Conservation (phyloP, 2,329 filamentous ascomycete genomes). For the Trichocomaceae sp. region DNA sequence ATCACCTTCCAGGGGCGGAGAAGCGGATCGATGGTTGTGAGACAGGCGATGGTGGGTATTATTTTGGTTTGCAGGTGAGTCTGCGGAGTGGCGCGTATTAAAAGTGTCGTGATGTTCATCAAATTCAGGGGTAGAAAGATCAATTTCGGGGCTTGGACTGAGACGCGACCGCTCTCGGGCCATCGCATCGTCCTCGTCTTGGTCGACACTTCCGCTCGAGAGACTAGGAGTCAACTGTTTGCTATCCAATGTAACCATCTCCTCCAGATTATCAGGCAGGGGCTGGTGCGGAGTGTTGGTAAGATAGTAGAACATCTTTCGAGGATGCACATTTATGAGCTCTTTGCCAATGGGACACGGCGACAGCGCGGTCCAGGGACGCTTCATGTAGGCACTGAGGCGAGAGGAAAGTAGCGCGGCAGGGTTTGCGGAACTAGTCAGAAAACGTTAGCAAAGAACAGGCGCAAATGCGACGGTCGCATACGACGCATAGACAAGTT, state of each 20-base stretch:
- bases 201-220: slow-evolving; percentile 64
- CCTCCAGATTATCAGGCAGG: slow-evolving; percentile 60
- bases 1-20: slow-evolving; percentile 84
- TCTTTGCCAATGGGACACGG: slow-evolving; percentile 91
- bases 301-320: slow-evolving; percentile 93
- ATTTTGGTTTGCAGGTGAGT: slow-evolving; percentile 5
- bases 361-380: slow-evolving; percentile 67
- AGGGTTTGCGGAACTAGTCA: slow-evolving; percentile 77
- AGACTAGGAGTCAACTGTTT: slow-evolving; percentile 76
- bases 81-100: slow-evolving; percentile 21
- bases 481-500: too few species aligned
- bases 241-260: slow-evolving; percentile 46
- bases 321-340: slow-evolving; percentile 83
- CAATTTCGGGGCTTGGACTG: slow-evolving; percentile 88
- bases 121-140: slow-evolving; percentile 79
- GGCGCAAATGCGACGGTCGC: slow-evolving; percentile 1
- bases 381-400: slow-evolving; percentile 81
- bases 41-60: slow-evolving; percentile 44
- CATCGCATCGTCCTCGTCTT: slow-evolving; percentile 62
- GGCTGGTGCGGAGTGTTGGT: slow-evolving; percentile 80
- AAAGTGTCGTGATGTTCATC: slow-evolving; percentile 60
- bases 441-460: slow-evolving; percentile 1
- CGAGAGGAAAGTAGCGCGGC: slow-evolving; percentile 92
- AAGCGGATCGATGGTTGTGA: slow-evolving; percentile 65
- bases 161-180: slow-evolving; percentile 56